Evolutionary conservation across 2,329 filamentous ascomycete genomes (phyloP).

Genomic region (Chaetothyriales sp.): DNA sequence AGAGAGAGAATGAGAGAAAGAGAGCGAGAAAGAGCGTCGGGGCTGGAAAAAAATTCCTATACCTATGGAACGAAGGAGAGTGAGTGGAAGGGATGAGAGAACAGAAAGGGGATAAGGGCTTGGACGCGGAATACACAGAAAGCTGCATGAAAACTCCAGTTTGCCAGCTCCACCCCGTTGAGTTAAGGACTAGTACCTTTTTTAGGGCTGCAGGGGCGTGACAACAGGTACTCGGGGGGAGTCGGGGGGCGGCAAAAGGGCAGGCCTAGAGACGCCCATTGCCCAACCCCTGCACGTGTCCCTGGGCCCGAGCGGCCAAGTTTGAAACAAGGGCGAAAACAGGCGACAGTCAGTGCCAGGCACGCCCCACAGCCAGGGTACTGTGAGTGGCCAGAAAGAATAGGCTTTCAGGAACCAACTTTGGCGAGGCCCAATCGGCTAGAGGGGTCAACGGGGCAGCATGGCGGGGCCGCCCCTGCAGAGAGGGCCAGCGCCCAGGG

Average conservation of each 20-base stretch:
- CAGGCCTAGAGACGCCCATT: no score
- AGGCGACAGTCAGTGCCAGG: not conserved
- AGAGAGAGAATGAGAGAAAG: constrained; percentile 8
- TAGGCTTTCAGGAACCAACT: not conserved
- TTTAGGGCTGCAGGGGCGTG: not conserved
- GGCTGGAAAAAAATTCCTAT: not conserved
- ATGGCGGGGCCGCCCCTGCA: not conserved
- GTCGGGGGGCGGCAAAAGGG: no score
- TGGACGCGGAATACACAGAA: not conserved
- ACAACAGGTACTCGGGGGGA: not conserved
- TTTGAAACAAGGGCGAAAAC: not conserved
- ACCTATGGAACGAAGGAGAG: constrained; percentile 7
- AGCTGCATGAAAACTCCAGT: not conserved
- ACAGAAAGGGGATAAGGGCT: not conserved
- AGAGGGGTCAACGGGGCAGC: not conserved
- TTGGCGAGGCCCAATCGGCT: not conserved
- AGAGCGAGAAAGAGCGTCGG: constrained; percentile 6
- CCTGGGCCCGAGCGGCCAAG: not conserved
- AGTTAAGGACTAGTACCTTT: not conserved
- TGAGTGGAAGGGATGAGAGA: constrained; percentile 6
- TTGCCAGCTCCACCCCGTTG: not conserved
- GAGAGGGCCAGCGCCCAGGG: no score
- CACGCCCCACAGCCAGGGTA: no score
- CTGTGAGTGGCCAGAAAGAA: not conserved
- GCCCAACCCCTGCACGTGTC: not conserved